phyloP scores from a whole-genome alignment of 345 rosid genomes.

The Boechera stricta region DNA sequence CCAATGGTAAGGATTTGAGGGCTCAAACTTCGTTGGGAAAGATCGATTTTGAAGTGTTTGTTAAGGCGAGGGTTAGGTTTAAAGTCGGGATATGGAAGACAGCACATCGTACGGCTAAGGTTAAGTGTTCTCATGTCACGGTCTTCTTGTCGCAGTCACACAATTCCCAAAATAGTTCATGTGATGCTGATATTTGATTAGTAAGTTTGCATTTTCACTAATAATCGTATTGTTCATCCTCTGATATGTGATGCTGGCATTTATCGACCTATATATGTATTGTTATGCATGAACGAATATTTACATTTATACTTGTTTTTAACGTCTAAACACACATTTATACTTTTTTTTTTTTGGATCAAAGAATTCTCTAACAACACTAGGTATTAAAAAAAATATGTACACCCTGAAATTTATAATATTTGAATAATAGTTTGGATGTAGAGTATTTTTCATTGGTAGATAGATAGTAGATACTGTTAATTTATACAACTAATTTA shows the following conservation, averaged over 20 bases:
- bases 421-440: too few species aligned
- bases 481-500: background rate
- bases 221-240: background rate
- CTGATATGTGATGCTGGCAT: too few species aligned
- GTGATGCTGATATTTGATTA: constrained; percentile 47
- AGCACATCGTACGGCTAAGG: constrained; percentile 48
- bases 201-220: background rate
- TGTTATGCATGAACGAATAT: background rate
- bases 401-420: background rate
- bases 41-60: constrained; percentile 52
- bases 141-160: constrained; percentile 50
- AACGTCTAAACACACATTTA: background rate
- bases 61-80: constrained; percentile 68
- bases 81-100: constrained; percentile 68
- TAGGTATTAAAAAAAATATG: background rate
- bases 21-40: constrained; percentile 51
- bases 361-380: background rate
- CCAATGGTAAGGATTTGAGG: constrained; percentile 51
- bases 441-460: background rate
- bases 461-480: too few species aligned
- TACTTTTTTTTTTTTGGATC: background rate
- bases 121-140: constrained; percentile 58
- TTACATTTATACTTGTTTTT: background rate
- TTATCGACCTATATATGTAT: too few species aligned
- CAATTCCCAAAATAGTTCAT: constrained; percentile 45